phyloP scores from a whole-genome alignment of 257 asterid species.

The Voacanga thouarsii region DNA sequence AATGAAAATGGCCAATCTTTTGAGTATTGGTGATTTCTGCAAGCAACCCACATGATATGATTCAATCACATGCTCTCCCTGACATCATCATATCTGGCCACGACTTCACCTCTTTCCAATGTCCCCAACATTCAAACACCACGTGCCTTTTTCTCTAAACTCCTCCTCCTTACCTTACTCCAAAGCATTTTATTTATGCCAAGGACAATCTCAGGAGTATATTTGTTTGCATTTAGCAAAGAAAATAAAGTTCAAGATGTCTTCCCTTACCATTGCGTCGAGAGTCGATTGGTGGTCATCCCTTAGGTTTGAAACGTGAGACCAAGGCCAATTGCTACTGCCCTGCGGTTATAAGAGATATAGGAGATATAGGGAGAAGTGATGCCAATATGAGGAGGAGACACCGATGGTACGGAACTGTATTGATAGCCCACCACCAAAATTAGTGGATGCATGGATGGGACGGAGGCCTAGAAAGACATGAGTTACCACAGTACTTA shows the following conservation, averaged over 20 bases:
- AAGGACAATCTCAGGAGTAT: too few species aligned
- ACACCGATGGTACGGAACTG: background rate
- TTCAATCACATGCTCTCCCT: conserved; percentile 39
- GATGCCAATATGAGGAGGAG: background rate
- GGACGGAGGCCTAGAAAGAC: background rate
- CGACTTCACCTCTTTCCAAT: conserved; percentile 38
- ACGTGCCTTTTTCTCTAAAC: background rate
- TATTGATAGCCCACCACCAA: background rate
- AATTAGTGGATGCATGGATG: background rate
- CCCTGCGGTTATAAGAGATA: too few species aligned
- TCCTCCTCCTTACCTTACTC: too few species aligned
- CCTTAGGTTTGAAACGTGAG: too few species aligned
- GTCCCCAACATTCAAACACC: conserved; percentile 49
- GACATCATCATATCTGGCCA: conserved; percentile 51
- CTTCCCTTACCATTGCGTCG: too few species aligned
- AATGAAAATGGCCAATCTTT: too few species aligned
- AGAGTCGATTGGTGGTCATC: too few species aligned
- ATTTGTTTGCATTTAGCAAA: too few species aligned
- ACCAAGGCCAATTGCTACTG: too few species aligned
- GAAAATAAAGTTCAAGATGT: too few species aligned
- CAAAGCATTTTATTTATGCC: too few species aligned
- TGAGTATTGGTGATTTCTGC: background rate
- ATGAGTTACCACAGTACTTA: background rate
- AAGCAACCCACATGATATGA: conserved; percentile 21
- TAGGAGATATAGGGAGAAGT: too few species aligned